phyloP scores from a whole-genome alignment of 768 basidiomycete genomes.

The Pleurotus giganteus region DNA sequence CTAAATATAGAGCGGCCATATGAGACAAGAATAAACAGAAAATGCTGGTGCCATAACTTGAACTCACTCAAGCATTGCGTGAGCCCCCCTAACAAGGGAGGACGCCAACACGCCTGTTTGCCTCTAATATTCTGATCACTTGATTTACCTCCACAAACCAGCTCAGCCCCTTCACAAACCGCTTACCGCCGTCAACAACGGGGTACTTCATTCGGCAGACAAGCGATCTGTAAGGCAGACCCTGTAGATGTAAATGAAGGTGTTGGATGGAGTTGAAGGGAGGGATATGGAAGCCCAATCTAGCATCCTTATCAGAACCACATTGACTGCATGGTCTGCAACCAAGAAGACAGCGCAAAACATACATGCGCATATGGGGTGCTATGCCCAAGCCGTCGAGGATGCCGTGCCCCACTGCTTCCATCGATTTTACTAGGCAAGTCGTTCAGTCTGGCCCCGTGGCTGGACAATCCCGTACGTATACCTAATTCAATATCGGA shows the following conservation, averaged over 20 bases:
- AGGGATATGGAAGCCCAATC: constrained; percentile 82
- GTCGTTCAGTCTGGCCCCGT: not conserved
- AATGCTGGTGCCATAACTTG: not conserved
- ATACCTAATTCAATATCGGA: constrained; percentile 50
- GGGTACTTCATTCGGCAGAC: constrained; percentile 47
- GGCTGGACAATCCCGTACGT: constrained; percentile 6
- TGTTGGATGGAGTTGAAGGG: constrained; percentile 74
- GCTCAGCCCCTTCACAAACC: constrained; percentile 59
- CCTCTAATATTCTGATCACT: constrained; percentile 56
- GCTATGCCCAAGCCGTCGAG: constrained; percentile 48
- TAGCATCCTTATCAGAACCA: constrained; percentile 22
- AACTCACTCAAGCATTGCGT: not conserved
- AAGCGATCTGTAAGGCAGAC: constrained; percentile 55
- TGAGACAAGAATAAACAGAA: constrained; percentile 1
- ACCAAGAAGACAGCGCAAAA: constrained; percentile 21
- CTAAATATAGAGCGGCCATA: not conserved
- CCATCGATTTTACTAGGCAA: constrained; percentile 43
- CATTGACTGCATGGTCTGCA: constrained; percentile 24
- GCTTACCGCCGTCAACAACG: constrained; percentile 32
- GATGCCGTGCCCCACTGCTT: constrained; percentile 47
- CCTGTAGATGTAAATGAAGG: constrained; percentile 74
- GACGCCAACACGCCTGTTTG: constrained; percentile 46
- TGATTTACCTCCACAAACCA: constrained; percentile 73
- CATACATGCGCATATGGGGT: constrained; percentile 44
- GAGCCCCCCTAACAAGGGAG: constrained; percentile 37